These are phyloP conservation scores for Microstegium vimineum DNA, from an alignment of 176 grass and related monocot genomes.

Conservation along the genomic window DNA sequence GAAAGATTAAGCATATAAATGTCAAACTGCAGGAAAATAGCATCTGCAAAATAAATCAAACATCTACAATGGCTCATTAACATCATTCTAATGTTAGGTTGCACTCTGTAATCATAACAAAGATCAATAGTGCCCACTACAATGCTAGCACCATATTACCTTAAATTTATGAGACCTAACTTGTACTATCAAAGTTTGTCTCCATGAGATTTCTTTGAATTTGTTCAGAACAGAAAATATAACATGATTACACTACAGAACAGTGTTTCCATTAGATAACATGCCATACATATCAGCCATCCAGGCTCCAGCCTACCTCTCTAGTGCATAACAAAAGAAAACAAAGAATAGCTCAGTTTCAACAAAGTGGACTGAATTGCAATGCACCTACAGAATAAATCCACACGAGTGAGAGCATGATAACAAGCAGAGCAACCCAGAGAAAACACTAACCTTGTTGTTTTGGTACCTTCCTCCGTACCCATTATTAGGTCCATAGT, in stretches of 20 bases:
- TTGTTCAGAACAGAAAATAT: not conserved
- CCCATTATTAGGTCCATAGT: slow-evolving; percentile 84
- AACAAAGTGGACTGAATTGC: not conserved
- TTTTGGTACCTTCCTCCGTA: slow-evolving; percentile 75
- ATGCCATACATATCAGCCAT: not conserved
- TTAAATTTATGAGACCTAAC: not conserved
- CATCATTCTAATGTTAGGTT: not conserved
- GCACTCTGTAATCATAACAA: not conserved
- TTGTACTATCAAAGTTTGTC: not conserved
- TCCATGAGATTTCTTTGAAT: not conserved
- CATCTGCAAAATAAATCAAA: not conserved
- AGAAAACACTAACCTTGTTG: slow-evolving; percentile 63
- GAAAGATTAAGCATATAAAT: not conserved
- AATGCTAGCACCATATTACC: not conserved
- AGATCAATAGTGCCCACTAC: not conserved
- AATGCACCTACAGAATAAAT: not conserved
- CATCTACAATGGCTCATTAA: not conserved
- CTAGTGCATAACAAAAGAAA: not conserved
- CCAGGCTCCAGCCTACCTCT: not conserved
- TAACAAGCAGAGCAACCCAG: not conserved
- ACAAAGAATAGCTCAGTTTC: not conserved
- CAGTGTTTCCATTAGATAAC: not conserved
- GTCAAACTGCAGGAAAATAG: not conserved
- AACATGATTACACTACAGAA: not conserved
- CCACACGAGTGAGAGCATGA: not conserved